Conservation (phyloP, 768 basidiomycete genomes). For the Rhodosporidiobolus sp. region DNA sequence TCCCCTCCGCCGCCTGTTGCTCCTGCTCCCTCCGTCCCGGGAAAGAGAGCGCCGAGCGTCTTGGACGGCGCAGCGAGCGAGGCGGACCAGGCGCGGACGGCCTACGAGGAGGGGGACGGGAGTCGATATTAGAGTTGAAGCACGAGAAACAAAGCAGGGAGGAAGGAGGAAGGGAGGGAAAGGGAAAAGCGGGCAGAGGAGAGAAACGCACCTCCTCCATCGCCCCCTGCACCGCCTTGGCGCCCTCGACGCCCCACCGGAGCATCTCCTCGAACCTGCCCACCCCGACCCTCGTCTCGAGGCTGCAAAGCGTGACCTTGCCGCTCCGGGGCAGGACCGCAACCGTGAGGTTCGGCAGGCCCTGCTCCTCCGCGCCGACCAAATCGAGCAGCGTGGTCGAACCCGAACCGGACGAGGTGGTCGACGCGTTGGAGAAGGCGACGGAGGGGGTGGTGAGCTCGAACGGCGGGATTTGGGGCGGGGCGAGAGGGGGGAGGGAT, state of each 20-base stretch:
- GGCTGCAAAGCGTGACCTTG: constrained; percentile 82
- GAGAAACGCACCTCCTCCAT: constrained; percentile 54
- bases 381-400: constrained; percentile 78
- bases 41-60: constrained; percentile 15
- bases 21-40: neutral
- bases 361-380: constrained; percentile 81
- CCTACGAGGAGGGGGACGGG: neutral
- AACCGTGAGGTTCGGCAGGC: constrained; percentile 80
- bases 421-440: constrained; percentile 37
- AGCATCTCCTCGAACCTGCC: constrained; percentile 90
- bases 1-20: neutral
- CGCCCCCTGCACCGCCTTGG: constrained; percentile 72
- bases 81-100: constrained; percentile 15
- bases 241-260: constrained; percentile 70
- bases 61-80: constrained; percentile 21
- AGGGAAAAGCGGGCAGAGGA: too few species aligned
- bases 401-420: constrained; percentile 7
- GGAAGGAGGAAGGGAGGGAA: neutral
- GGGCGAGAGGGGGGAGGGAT: constrained; percentile 49
- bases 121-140: neutral
- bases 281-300: constrained; percentile 91
- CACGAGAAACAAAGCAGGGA: too few species aligned
- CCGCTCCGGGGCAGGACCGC: constrained; percentile 68
- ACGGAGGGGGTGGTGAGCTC: constrained; percentile 48
- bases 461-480: constrained; percentile 48